Conservation (phyloP, 345 rosid species). For the Clausena lansium region DNA sequence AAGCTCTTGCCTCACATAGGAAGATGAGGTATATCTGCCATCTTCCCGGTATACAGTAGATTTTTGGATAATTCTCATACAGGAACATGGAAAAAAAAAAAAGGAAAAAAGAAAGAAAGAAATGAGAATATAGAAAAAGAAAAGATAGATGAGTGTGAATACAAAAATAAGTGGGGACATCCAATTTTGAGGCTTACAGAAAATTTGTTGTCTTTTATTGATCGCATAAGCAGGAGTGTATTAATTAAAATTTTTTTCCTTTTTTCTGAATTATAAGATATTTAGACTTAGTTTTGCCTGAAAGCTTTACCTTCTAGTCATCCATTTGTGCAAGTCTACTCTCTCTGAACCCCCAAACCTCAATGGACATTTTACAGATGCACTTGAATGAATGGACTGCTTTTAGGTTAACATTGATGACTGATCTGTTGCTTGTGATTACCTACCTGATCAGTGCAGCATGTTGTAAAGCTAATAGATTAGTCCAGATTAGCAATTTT, state of each 20-base stretch:
- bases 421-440: not conserved
- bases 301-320: not conserved
- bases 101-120: not conserved
- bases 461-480: not conserved
- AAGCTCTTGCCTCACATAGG: slow-evolving; percentile 65
- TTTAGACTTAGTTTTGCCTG: not conserved
- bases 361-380: not conserved
- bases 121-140: not conserved
- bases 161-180: slow-evolving; percentile 12
- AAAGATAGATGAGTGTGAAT: slow-evolving; percentile 11
- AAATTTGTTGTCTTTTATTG: slow-evolving; percentile 10
- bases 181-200: slow-evolving; percentile 44
- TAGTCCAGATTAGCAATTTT: not conserved
- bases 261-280: not conserved
- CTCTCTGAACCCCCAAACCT: not conserved
- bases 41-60: slow-evolving; percentile 54
- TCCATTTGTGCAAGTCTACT: not conserved
- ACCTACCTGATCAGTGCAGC: not conserved
- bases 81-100: not conserved
- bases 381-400: not conserved
- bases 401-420: not conserved
- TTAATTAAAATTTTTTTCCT: not conserved
- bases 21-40: slow-evolving; percentile 77
- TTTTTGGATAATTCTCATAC: slow-evolving; percentile 2
- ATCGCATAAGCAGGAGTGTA: slow-evolving; percentile 15